These are phyloP conservation scores for Dunaliella sp. DNA, from an alignment of 139 green algal genomes.

Conservation along the genomic window DNA sequence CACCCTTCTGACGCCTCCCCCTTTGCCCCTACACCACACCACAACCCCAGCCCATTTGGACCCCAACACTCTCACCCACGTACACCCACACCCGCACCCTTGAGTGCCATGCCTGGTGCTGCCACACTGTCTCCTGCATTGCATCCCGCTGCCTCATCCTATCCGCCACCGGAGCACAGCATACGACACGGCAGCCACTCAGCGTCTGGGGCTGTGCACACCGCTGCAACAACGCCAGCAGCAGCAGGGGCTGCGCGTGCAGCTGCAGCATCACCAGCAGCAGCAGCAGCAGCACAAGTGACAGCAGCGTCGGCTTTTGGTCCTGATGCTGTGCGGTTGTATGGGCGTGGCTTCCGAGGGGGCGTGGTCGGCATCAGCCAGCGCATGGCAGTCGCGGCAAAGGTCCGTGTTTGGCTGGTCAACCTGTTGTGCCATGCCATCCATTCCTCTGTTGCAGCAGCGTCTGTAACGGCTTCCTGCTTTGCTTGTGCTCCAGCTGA, in stretches of 20 bases:
- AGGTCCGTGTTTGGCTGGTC: too few relatives aligned
- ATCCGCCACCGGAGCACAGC: neutral
- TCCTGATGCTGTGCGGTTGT: neutral
- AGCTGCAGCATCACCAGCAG: neutral
- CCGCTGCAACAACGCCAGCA: neutral
- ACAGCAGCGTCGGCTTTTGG: neutral
- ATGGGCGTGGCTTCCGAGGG: neutral
- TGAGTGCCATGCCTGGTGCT: too few relatives aligned
- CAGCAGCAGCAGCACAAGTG: neutral
- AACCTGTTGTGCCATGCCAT: too few relatives aligned
- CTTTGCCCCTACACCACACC: neutral
- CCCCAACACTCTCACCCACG: neutral
- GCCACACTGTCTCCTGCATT: too few relatives aligned
- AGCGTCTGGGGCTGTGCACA: neutral
- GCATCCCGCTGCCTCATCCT: neutral
- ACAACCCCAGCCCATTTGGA: neutral
- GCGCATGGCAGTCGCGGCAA: slow-evolving; percentile 49
- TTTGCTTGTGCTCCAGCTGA: too few relatives aligned
- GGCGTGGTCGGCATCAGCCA: slow-evolving; percentile 6
- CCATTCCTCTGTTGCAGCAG: too few relatives aligned
- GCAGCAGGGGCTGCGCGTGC: neutral
- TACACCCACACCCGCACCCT: neutral
- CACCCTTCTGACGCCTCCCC: neutral
- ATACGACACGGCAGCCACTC: neutral
- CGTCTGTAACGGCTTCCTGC: too few relatives aligned